Conservation (phyloP, 2,329 filamentous ascomycete genomes). For the Lasiodiplodia sp. region DNA sequence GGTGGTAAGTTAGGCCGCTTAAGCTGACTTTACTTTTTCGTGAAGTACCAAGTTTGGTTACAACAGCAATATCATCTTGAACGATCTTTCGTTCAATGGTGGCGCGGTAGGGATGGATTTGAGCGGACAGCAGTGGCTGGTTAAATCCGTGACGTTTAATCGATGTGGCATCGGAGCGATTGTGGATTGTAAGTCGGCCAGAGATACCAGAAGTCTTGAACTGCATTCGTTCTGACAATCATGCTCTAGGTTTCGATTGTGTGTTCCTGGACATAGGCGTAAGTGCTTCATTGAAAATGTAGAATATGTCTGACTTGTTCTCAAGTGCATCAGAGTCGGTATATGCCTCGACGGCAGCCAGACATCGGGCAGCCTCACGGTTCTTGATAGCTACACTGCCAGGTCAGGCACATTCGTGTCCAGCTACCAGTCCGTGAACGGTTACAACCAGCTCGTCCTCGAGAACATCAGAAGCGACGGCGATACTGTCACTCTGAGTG, state of each 20-base stretch:
- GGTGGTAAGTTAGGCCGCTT: background rate
- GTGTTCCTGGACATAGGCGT: slow-evolving; percentile 3
- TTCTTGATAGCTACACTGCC: slow-evolving; percentile 9
- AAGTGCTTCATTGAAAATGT: background rate
- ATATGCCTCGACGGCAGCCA: slow-evolving; percentile 18
- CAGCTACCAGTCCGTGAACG: slow-evolving; percentile 5
- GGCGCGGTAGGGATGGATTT: slow-evolving; percentile 41
- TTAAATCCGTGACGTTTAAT: slow-evolving; percentile 36
- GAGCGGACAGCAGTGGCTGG: slow-evolving; percentile 46
- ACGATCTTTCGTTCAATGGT: slow-evolving; percentile 23
- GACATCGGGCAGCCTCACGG: slow-evolving; percentile 16
- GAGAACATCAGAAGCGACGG: slow-evolving; percentile 26
- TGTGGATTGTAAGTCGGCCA: background rate
- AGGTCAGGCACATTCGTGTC: slow-evolving; percentile 12
- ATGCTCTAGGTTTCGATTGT: slow-evolving; percentile 3
- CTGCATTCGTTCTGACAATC: background rate
- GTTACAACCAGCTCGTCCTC: slow-evolving; percentile 25
- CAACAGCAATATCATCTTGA: slow-evolving; percentile 38
- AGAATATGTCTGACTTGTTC: background rate
- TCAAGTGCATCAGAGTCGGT: slow-evolving; percentile 1
- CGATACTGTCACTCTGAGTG: slow-evolving; percentile 5
- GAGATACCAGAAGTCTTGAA: background rate
- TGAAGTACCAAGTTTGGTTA: slow-evolving; percentile 29
- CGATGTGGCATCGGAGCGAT: slow-evolving; percentile 7
- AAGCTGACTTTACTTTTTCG: background rate